Conservation (phyloP, 164 flowering plant genomes). For the Malania oleifera region DNA sequence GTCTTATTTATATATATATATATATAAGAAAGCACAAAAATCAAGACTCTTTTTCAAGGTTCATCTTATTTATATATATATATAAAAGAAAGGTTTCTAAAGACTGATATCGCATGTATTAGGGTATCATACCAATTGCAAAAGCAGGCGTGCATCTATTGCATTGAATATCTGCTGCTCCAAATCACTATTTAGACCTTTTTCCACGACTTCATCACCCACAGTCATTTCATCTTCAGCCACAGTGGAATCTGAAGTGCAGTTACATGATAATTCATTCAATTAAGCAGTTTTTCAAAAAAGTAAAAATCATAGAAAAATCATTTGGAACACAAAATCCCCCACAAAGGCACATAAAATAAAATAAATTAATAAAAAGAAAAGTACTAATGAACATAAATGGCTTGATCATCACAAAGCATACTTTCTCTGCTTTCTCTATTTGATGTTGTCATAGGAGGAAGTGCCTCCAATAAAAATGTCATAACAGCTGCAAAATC, state of each 20-base stretch:
- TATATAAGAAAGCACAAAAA: constrained; percentile 13
- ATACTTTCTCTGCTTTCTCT: constrained; percentile 39
- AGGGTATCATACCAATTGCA: constrained; percentile 63
- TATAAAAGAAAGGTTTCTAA: not conserved
- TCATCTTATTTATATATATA: no score
- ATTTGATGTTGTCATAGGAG: constrained; percentile 40
- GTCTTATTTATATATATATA: no score
- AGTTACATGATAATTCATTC: constrained; percentile 5
- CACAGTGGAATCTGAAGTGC: constrained; percentile 30
- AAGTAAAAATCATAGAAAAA: not conserved
- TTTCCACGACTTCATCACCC: constrained; percentile 38
- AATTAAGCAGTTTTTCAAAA: constrained; percentile 3
- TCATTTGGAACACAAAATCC: not conserved
- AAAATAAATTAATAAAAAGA: not conserved
- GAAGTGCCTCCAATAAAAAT: constrained; percentile 65
- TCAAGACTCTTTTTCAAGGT: not conserved
- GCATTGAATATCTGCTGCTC: constrained; percentile 67
- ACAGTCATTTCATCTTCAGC: constrained; percentile 61
- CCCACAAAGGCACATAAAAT: not conserved
- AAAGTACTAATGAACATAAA: not conserved
- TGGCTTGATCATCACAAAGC: constrained; percentile 13
- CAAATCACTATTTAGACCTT: constrained; percentile 41
- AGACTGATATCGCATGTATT: not conserved
- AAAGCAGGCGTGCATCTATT: constrained; percentile 70
- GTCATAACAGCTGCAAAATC: constrained; percentile 75